Percentiles rank a stretch among this genome's conserved stretches.
phyloP scores from a whole-genome alignment of 306 rosid genomes.

The Acacia crassicarpa region DNA sequence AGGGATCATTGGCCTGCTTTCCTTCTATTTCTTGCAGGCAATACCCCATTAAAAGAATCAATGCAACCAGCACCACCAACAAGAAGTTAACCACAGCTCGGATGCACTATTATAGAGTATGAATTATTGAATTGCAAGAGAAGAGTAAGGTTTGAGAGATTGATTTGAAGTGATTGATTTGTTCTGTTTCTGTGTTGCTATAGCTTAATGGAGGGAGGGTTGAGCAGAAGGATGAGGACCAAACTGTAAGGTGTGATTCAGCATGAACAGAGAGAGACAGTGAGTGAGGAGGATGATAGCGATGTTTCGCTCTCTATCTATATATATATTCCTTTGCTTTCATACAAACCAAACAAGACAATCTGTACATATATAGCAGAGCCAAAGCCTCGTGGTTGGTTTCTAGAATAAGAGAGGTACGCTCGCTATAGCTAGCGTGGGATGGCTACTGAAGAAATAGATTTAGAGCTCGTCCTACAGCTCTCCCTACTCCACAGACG shows the following conservation, averaged over 20 bases:
- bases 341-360: slow-evolving; percentile 10
- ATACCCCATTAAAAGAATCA: slow-evolving; percentile 32
- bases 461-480: no score
- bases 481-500: no score
- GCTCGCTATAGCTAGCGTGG: slow-evolving; percentile 17
- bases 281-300: slow-evolving; percentile 20
- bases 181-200: neutral
- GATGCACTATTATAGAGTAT: neutral
- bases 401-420: neutral
- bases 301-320: slow-evolving; percentile 28
- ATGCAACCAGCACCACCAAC: neutral
- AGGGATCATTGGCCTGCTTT: slow-evolving; percentile 51
- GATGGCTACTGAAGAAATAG: no score
- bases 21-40: slow-evolving; percentile 46
- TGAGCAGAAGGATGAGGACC: slow-evolving; percentile 46
- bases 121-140: neutral
- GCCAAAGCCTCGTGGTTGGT: slow-evolving; percentile 33
- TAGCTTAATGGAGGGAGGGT: slow-evolving; percentile 38
- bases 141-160: neutral
- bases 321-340: slow-evolving; percentile 34
- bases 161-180: neutral
- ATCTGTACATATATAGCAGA: slow-evolving; percentile 30
- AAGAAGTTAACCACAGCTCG: neutral
- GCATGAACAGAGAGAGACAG: slow-evolving; percentile 40
- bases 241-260: slow-evolving; percentile 34